These are phyloP conservation scores for Fusarium floridanum DNA, from an alignment of 2,329 filamentous ascomycete species.

Conservation along the genomic window DNA sequence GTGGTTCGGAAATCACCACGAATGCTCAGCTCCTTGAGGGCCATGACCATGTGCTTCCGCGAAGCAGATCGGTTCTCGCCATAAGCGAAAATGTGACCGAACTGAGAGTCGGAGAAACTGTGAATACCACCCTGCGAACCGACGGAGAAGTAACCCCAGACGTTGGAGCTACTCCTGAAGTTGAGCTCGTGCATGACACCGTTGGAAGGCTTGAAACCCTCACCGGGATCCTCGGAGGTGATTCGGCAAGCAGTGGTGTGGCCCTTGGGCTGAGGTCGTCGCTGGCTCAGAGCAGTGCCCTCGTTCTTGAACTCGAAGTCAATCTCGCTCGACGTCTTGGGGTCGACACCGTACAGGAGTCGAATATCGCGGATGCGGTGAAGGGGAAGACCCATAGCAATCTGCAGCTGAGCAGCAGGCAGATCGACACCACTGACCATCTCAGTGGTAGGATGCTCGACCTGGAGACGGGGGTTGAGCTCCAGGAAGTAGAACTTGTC, in stretches of 20 bases:
- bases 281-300: conserved; percentile 85
- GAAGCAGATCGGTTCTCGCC: conserved; percentile 97
- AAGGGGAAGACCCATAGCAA: conserved; percentile 97
- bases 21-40: conserved; percentile 98
- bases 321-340: conserved; percentile 86
- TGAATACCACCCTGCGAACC: conserved; percentile 96
- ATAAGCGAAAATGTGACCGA: conserved; percentile 99
- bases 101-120: conserved; percentile 99
- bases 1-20: conserved; percentile 99
- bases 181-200: conserved; percentile 99
- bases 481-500: conserved; percentile 99
- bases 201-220: conserved; percentile 99
- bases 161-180: conserved; percentile 98
- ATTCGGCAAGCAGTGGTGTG: conserved; percentile 99
- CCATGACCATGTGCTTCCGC: conserved; percentile 98
- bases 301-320: conserved; percentile 96
- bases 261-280: conserved; percentile 91
- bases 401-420: conserved; percentile 96
- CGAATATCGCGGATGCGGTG: conserved; percentile 97
- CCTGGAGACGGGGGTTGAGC: conserved; percentile 97
- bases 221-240: conserved; percentile 97
- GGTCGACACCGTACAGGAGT: conserved; percentile 94
- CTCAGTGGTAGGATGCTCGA: conserved; percentile 98
- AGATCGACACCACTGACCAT: conserved; percentile 99
- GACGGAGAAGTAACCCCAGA: conserved; percentile 99